Evolutionary conservation across 192 early-diverging fungal genomes (phyloP), one percentile per base, ranked within the genome.

Genomic region (Diversispora eburnea): DNA sequence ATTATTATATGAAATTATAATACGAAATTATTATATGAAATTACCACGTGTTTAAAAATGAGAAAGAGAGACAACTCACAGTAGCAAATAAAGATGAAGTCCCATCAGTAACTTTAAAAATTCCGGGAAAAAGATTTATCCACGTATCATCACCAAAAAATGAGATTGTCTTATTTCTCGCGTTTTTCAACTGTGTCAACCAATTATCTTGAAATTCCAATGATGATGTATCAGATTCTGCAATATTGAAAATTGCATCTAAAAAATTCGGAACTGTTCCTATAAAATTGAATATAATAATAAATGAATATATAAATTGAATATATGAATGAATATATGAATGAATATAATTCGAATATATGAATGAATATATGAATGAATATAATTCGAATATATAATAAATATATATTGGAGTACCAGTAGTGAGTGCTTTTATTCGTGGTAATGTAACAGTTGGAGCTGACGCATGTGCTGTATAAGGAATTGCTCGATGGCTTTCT

Each of bases 71-170:
- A 33, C 60, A 0, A 91, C 91, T 75, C 86, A 91, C 85, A 57
- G 88, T 86, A 7, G 88, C 88, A 67, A 88, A 91, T 13, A 90
- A 89, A 0, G 87, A 88, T 0, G 86, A 85, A 3, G 87, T 88
- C 4, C 87, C 88, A 54, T 91, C 91, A 2, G 82, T 84, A 62
- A 82, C 77, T 43, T 72, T 75, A 45, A 93, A 86, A 39, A 86
- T 72, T 0, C 82, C 79, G 4, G 94, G 94, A 73, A 93, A 99
- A 69, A 99, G 76, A 64, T 86, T 86, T 25, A 88, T 87, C 97
- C 97, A 99, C 0, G 96, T 98, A 68, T 98, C 95, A 77, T 98
- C 96, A 63, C 96, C 96, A 82, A 94, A 90, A 66, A 95, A 94
- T 22, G 88, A 84, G 9, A 93, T 75, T 13, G 85, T 85, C 55